Evolutionary conservation across 1,284 basidiomycete genomes (phyloP).

Genomic region (Cryptococcus sp.): DNA sequence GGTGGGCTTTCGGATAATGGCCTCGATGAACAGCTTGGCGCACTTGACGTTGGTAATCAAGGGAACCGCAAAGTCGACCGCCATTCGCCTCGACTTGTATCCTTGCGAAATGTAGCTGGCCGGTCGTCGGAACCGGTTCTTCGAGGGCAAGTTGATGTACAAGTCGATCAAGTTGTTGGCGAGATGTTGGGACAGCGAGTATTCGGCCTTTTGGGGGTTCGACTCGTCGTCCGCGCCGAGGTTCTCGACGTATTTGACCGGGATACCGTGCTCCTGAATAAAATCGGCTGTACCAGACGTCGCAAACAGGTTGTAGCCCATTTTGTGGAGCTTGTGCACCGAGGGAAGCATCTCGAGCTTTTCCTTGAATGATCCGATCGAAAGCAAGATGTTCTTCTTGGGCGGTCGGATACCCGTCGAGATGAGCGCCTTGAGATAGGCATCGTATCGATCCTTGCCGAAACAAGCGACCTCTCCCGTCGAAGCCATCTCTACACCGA

Average conservation of each 20-base stretch:
- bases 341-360: conserved; percentile 94
- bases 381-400: conserved; percentile 53
- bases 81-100: conserved; percentile 94
- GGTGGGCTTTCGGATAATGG: conserved; percentile 76
- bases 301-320: conserved; percentile 95
- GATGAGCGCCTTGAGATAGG: conserved; percentile 93
- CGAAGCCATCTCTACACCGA: conserved; percentile 99
- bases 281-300: conserved; percentile 96
- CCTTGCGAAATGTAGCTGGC: conserved; percentile 97
- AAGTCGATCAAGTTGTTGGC: conserved; percentile 96
- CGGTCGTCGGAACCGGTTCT: conserved; percentile 95
- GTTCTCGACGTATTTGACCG: conserved; percentile 77
- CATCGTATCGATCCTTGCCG: conserved; percentile 95
- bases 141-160: conserved; percentile 98
- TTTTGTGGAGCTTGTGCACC: conserved; percentile 90
- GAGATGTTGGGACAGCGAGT: conserved; percentile 88
- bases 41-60: conserved; percentile 99
- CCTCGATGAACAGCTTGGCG: conserved; percentile 94
- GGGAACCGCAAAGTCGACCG: conserved; percentile 97
- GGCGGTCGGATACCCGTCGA: conserved; percentile 91
- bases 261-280: conserved; percentile 62
- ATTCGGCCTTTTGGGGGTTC: conserved; percentile 85
- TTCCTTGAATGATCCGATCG: conserved; percentile 84
- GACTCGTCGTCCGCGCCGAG: conserved; percentile 63
- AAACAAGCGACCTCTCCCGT: conserved; percentile 99